phyloP scores from a whole-genome alignment of 192 early-diverging fungal species.

The Physocladia obscura region DNA sequence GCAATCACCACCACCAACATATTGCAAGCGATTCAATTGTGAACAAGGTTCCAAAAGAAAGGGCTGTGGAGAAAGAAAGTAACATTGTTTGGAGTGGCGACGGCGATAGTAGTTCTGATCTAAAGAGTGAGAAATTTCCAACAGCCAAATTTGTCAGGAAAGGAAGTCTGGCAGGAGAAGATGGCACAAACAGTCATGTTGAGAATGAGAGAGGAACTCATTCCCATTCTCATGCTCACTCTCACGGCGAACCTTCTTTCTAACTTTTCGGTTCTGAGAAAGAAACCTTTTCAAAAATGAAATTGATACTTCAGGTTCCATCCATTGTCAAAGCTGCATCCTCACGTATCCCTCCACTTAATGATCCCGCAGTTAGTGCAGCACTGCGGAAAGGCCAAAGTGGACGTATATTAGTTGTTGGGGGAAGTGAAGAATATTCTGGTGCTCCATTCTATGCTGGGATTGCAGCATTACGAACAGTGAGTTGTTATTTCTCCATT shows the following conservation, averaged over 20 bases:
- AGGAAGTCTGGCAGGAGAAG: not conserved
- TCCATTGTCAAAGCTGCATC: not conserved
- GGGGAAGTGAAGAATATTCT: slow-evolving; percentile 84
- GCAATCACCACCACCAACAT: slow-evolving; percentile 1
- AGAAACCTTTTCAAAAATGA: not conserved
- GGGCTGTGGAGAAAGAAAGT: not conserved
- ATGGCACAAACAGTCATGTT: not conserved
- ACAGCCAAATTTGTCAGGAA: slow-evolving; percentile 17
- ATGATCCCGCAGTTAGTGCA: slow-evolving; percentile 33
- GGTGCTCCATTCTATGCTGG: slow-evolving; percentile 91
- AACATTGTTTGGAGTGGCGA: not conserved
- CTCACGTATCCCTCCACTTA: slow-evolving; percentile 48
- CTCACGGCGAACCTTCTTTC: slow-evolving; percentile 5
- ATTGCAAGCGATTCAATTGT: not conserved
- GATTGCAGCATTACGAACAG: slow-evolving; percentile 68
- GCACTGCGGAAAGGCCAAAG: slow-evolving; percentile 79
- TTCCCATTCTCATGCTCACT: slow-evolving; percentile 2
- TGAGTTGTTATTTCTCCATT: slow-evolving; percentile 29
- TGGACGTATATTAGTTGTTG: slow-evolving; percentile 72
- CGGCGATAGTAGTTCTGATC: not conserved
- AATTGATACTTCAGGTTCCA: no score
- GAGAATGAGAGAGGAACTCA: no score
- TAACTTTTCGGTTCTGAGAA: not conserved
- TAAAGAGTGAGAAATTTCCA: slow-evolving; percentile 16
- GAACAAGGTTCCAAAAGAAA: not conserved